Evolutionary conservation across 2,329 filamentous ascomycete species (phyloP), one percentile per base, ranked within the genome.

Genomic region (Pseudogymnoascus sp.): DNA sequence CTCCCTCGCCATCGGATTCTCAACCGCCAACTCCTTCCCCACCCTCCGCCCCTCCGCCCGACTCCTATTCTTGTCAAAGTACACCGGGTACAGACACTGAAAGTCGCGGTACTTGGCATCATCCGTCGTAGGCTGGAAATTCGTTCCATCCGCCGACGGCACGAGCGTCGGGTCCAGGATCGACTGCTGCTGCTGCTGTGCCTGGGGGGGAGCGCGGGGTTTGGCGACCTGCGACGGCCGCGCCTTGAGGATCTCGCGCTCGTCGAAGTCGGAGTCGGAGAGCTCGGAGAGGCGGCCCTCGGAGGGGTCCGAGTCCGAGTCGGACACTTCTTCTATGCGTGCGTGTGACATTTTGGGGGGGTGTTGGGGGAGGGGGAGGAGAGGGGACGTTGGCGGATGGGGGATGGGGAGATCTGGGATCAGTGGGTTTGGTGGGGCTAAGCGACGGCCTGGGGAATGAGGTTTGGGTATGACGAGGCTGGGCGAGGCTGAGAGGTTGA

Each of bases 31-130:
- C 60, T 84, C 79, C 61, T 81, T 78, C 60, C 85, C 79, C 7
- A 98, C 93, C 70, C 93, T 88, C 14, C 95, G 86, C 38, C 95
- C 95, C 71, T 96, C 83, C 64, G 88, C 86, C 63, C 93, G 87
- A 43, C 85, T 84, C 60, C 90, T 86, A 24, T 81, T 80, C 67
- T 82, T 83, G 81, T 97, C 93, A 72, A 99, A 99, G 82, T 99
- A 99, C 65, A 98, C 79, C 0, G 95, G 93, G 79, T 99, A 99
- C 26, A 99, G 82, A 77, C 91, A 93, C 76, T 95, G 89, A 79
- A 87, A 96, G 76, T 86, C 80, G 72, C 89, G 90, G 75, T 91
- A 88, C 70, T 81, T 78, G 67, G 78, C 73, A 61, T 82, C 78
- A 74, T 85, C 79, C 68, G 79, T 76, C 63, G 74, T 69, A 61